phyloP scores from a whole-genome alignment of 1,284 basidiomycete genomes.

The Malassezia sp. region DNA sequence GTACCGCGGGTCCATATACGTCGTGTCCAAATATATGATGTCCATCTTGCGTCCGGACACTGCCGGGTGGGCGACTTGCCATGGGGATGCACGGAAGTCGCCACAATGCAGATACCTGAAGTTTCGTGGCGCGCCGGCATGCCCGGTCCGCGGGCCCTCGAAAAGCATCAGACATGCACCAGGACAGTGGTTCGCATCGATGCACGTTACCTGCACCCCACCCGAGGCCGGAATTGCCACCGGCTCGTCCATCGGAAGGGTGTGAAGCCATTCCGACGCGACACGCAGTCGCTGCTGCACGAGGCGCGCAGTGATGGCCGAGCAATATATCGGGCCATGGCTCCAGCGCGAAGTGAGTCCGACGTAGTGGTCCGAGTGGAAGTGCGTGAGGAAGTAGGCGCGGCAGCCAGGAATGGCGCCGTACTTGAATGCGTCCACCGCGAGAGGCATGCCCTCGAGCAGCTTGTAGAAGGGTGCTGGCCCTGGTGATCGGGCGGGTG shows the following conservation, averaged over 20 bases:
- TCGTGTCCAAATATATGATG: slow-evolving; percentile 86
- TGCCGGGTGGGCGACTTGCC: slow-evolving; percentile 29
- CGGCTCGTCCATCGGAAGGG: slow-evolving; percentile 68
- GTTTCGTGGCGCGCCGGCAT: slow-evolving; percentile 46
- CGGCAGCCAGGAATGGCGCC: slow-evolving; percentile 74
- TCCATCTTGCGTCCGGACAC: slow-evolving; percentile 54
- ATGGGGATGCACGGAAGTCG: slow-evolving; percentile 52
- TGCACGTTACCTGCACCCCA: slow-evolving; percentile 76
- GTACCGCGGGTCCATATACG: slow-evolving; percentile 87
- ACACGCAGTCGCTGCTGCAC: slow-evolving; percentile 81
- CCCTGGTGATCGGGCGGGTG: no score
- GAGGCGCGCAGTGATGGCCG: slow-evolving; percentile 68
- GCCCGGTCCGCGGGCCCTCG: slow-evolving; percentile 73
- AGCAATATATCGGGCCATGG: slow-evolving; percentile 87
- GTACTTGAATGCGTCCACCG: slow-evolving; percentile 89
- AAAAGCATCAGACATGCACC: slow-evolving; percentile 89
- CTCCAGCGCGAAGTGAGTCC: slow-evolving; percentile 60
- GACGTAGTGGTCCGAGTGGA: slow-evolving; percentile 50
- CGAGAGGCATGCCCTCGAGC: slow-evolving; percentile 92
- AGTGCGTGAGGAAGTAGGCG: slow-evolving; percentile 66
- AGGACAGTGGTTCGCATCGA: slow-evolving; percentile 92
- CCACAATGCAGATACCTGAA: slow-evolving; percentile 94
- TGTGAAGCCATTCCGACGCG: slow-evolving; percentile 71
- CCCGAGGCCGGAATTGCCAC: slow-evolving; percentile 67
- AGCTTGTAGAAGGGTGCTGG: slow-evolving; percentile 48